Conservation (phyloP, 257 asterid species). For the Solanum appendiculatum region DNA sequence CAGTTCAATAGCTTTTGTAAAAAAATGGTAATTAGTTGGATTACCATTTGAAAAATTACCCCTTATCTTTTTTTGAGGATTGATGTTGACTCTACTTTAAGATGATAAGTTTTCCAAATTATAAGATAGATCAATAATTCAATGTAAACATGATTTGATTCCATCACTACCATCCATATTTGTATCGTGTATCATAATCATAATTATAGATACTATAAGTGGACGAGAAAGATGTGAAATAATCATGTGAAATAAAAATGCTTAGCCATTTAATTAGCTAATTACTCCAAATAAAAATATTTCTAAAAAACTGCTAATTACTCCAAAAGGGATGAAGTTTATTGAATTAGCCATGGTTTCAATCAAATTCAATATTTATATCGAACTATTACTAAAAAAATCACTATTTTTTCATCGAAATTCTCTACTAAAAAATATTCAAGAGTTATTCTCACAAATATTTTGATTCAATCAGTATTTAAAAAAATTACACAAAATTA, state of each 20-base stretch:
- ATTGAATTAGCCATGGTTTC: not conserved
- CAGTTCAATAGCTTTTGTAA: not conserved
- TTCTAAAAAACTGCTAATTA: too few species aligned
- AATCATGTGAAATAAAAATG: conserved; percentile 20
- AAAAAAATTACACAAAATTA: too few species aligned
- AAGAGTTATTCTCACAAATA: too few species aligned
- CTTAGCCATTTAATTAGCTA: conserved; percentile 10
- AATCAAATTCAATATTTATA: too few species aligned
- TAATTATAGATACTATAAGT: conserved; percentile 15
- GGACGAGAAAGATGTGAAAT: conserved; percentile 2
- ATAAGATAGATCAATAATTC: not conserved
- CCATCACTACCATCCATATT: conserved; percentile 24
- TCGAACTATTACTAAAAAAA: too few species aligned
- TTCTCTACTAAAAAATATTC: too few species aligned
- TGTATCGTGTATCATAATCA: conserved; percentile 17
- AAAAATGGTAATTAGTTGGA: not conserved
- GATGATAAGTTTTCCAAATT: not conserved
- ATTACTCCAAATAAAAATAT: not conserved
- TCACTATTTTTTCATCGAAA: too few species aligned
- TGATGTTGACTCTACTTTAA: not conserved
- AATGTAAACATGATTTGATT: conserved; percentile 9
- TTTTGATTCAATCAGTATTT: too few species aligned
- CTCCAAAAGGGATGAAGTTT: not conserved
- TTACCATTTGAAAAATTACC: not conserved
- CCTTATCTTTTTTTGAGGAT: not conserved